phyloP scores from a whole-genome alignment of 192 early-diverging fungal species.

The Backusella parvicylindrica region DNA sequence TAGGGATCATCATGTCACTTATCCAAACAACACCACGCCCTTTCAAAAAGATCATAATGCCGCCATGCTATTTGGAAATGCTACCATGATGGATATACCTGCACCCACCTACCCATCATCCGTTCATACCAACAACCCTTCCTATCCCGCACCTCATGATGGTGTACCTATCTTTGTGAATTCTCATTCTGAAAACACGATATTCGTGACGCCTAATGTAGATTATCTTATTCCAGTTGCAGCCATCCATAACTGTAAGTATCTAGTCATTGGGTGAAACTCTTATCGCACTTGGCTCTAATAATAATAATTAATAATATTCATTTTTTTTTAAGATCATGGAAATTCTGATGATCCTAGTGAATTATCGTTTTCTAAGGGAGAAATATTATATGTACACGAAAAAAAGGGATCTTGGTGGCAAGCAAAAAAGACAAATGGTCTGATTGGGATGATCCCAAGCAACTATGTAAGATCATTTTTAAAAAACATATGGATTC shows the following conservation, averaged over 20 bases:
- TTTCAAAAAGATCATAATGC: not conserved
- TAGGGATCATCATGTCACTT: not conserved
- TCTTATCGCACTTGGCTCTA: constrained; percentile 54
- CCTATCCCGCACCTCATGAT: not conserved
- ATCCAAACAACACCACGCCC: not conserved
- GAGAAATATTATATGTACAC: constrained; percentile 81
- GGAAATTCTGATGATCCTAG: constrained; percentile 91
- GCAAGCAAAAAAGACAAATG: constrained; percentile 83
- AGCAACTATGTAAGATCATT: constrained; percentile 66
- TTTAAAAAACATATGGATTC: not conserved
- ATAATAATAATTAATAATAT: constrained; percentile 5
- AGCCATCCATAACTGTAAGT: constrained; percentile 15
- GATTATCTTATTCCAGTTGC: constrained; percentile 57
- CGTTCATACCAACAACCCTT: not conserved
- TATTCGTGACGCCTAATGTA: constrained; percentile 3
- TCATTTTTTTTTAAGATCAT: constrained; percentile 47
- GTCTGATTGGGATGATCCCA: constrained; percentile 84
- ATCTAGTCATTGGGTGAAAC: constrained; percentile 26
- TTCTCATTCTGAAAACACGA: not conserved
- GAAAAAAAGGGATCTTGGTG: constrained; percentile 98
- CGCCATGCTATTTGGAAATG: not conserved
- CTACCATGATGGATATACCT: not conserved
- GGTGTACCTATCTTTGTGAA: not conserved
- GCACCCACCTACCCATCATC: not conserved
- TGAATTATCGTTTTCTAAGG: constrained; percentile 86